A percentile compares a stretch with the other conserved stretches of the same genome.
These are phyloP conservation scores for Pueraria montana DNA, from an alignment of 306 rosid species.

Conservation along the genomic window DNA sequence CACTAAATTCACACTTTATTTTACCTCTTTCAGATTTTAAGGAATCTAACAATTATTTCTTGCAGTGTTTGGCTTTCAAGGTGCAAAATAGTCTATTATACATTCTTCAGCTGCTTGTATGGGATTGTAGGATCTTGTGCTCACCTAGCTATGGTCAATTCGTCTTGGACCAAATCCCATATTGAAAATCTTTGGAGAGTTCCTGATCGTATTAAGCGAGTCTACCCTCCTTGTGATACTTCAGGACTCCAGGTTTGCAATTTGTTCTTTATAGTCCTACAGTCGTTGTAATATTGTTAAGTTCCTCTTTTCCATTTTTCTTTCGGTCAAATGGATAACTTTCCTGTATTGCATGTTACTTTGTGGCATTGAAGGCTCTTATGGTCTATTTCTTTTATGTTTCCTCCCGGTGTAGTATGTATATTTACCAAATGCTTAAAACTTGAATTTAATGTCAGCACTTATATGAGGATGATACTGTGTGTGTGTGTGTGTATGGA, in stretches of 20 bases:
- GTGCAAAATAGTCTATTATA: constrained; percentile 82
- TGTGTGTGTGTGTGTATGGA: not conserved
- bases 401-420: not conserved
- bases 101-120: constrained; percentile 81
- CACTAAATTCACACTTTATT: constrained; percentile 28
- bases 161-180: constrained; percentile 94
- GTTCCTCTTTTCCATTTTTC: not conserved
- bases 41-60: constrained; percentile 44
- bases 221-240: constrained; percentile 96
- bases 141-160: constrained; percentile 97
- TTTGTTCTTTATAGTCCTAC: constrained; percentile 31
- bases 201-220: constrained; percentile 76
- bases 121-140: constrained; percentile 86
- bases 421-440: not conserved
- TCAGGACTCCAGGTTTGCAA: constrained; percentile 85
- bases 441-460: constrained; percentile 18
- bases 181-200: constrained; percentile 86
- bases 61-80: constrained; percentile 86
- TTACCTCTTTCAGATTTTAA: not conserved
- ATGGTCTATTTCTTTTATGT: constrained; percentile 26
- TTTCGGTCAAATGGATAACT: constrained; percentile 2
- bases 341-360: constrained; percentile 15
- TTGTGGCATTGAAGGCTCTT: constrained; percentile 15
- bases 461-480: not conserved
- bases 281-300: constrained; percentile 25